These are phyloP conservation scores for Paspalum vaginatum DNA, from an alignment of 176 grass and related monocot genomes.

Conservation along the genomic window DNA sequence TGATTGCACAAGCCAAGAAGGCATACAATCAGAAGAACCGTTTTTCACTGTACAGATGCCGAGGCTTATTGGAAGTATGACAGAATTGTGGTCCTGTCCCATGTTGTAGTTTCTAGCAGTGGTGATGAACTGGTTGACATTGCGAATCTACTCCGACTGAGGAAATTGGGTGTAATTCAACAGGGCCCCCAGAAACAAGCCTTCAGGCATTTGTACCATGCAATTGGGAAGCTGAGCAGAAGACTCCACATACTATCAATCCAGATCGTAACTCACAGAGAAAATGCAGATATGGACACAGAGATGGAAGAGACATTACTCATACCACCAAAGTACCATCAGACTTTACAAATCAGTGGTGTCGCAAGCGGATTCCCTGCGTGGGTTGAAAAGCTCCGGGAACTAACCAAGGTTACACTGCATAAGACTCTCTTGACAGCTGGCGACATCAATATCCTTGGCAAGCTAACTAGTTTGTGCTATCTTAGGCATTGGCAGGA, in stretches of 20 bases:
- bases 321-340: conserved; percentile 19
- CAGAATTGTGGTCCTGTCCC: background rate
- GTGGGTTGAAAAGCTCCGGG: background rate
- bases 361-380: background rate
- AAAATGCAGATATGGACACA: background rate
- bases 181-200: background rate
- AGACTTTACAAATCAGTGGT: background rate
- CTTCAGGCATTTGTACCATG: background rate
- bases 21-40: background rate
- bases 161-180: conserved; percentile 1
- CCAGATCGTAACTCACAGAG: background rate
- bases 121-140: background rate
- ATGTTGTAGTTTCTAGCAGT: background rate
- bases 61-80: background rate
- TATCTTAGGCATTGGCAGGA: background rate
- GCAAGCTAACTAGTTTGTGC: background rate
- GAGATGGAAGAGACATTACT: background rate
- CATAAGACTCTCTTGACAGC: background rate
- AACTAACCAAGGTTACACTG: conserved; percentile 22
- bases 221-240: background rate
- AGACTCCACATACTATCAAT: conserved; percentile 2
- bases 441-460: conserved; percentile 10
- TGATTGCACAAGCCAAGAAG: background rate
- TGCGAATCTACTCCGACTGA: background rate
- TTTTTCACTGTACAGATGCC: background rate